Evolutionary conservation across 306 rosid species (phyloP).

Genomic region (Lathyrus sativus): DNA sequence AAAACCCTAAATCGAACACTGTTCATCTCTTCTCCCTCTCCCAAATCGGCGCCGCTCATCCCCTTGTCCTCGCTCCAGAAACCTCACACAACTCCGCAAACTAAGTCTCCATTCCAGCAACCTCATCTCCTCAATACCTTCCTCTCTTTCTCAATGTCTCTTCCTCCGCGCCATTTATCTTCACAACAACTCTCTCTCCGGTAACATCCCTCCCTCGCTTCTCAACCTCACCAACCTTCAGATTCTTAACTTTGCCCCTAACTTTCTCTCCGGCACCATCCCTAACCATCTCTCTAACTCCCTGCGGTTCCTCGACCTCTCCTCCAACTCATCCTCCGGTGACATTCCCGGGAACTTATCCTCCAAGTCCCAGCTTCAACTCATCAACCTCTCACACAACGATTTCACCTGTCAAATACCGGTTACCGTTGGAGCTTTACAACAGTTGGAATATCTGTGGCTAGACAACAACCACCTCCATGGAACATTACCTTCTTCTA

Average conservation of each 20-base stretch:
- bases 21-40: no score
- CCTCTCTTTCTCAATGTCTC: no score
- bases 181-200: no score
- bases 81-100: conserved; percentile 51
- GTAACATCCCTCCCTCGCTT: no score
- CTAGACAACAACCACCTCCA: conserved; percentile 59
- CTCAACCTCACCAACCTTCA: no score
- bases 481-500: conserved; percentile 75
- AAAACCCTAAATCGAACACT: no score
- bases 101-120: conserved; percentile 74
- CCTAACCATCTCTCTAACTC: conserved; percentile 49
- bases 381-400: conserved; percentile 62
- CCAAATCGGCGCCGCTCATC: no score
- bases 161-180: no score
- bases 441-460: conserved; percentile 52
- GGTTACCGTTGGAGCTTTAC: conserved; percentile 47
- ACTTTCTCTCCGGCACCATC: conserved; percentile 62
- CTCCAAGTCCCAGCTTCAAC: conserved; percentile 53
- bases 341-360: conserved; percentile 58
- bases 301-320: conserved; percentile 60
- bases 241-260: conserved; percentile 70
- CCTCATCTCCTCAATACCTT: no score
- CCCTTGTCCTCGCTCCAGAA: no score
- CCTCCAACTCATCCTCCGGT: conserved; percentile 63
- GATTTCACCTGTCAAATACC: conserved; percentile 64